These are phyloP conservation scores for Pyrenophora seminiperda DNA, from an alignment of 2,329 filamentous ascomycete species.

Conservation along the genomic window DNA sequence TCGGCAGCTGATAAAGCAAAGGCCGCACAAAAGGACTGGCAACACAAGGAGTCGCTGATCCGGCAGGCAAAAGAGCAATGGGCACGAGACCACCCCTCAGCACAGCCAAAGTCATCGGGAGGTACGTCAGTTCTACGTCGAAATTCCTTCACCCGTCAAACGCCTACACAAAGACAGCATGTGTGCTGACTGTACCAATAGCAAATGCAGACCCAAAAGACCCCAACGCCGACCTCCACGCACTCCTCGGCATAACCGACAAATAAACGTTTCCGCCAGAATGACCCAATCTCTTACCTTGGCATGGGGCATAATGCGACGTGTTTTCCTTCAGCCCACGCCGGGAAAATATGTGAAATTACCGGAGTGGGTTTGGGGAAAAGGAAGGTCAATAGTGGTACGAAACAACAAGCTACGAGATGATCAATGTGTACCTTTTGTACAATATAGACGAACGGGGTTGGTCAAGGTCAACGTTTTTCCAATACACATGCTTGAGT, in stretches of 20 bases:
- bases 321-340: conserved; percentile 10
- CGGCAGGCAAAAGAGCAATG: conserved; percentile 90
- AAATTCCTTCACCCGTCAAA: too few species aligned
- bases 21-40: conserved; percentile 79
- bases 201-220: conserved; percentile 71
- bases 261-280: conserved; percentile 30
- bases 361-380: conserved; percentile 16
- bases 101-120: conserved; percentile 38
- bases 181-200: conserved; percentile 43
- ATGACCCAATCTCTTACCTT: conserved; percentile 25
- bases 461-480: conserved; percentile 38
- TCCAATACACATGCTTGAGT: conserved; percentile 40
- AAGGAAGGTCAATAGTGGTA: conserved; percentile 25
- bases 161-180: too few species aligned
- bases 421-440: conserved; percentile 46
- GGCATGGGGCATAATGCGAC: conserved; percentile 30
- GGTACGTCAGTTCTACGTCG: conserved; percentile 27
- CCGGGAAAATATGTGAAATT: conserved; percentile 10
- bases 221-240: conserved; percentile 92
- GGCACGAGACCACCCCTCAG: conserved; percentile 69
- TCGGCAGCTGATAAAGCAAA: conserved; percentile 71
- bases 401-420: conserved; percentile 23
- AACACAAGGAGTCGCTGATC: conserved; percentile 91
- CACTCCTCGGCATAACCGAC: conserved; percentile 51
- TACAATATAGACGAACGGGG: conserved; percentile 48